Evolutionary conservation across 2,329 filamentous ascomycete species (phyloP).

Genomic region (Cylindrodendrum hubeiense): DNA sequence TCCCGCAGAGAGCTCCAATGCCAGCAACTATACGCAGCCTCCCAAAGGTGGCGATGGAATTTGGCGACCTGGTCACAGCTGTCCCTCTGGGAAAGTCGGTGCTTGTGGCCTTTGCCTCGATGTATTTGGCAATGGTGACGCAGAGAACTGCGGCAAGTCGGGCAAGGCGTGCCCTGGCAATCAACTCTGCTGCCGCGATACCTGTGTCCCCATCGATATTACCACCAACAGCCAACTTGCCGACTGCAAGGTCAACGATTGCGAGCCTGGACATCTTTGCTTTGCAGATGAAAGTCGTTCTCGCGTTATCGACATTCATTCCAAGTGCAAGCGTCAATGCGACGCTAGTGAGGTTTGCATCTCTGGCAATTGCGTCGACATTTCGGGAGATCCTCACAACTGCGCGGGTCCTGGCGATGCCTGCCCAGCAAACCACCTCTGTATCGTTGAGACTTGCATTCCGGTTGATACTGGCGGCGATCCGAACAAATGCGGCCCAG

Average conservation of each 20-base stretch:
- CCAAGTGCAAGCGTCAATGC: not conserved
- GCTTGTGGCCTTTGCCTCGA: not conserved
- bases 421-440: not conserved
- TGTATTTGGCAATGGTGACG: not conserved
- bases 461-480: not conserved
- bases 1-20: too few species aligned
- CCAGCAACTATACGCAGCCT: not conserved
- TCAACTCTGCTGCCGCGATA: not conserved
- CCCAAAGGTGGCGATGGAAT: not conserved
- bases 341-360: not conserved
- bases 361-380: not conserved
- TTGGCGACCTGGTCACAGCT: too few species aligned
- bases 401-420: not conserved
- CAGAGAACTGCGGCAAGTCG: not conserved
- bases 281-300: too few species aligned
- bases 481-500: not conserved
- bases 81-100: not conserved
- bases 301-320: not conserved
- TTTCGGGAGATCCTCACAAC: not conserved
- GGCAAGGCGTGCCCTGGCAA: not conserved
- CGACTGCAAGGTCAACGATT: not conserved
- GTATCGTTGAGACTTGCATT: not conserved
- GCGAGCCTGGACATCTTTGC: not conserved
- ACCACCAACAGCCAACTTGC: not conserved
- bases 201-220: not conserved